phyloP scores from a whole-genome alignment of 441 rosid genomes.

The Omphalea diandra region DNA sequence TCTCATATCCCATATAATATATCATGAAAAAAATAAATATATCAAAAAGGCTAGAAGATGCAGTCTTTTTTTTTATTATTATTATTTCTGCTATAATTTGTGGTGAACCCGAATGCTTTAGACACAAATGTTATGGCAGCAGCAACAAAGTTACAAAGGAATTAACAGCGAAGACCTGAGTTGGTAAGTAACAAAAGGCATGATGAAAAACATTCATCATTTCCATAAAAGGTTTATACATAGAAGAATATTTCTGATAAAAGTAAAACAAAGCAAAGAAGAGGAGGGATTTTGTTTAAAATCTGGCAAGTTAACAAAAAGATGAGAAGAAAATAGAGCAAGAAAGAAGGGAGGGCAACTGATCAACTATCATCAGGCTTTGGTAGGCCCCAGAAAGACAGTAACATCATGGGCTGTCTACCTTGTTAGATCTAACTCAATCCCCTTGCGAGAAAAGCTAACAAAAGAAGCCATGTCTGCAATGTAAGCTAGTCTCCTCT shows the following conservation, averaged over 20 bases:
- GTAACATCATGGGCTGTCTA: constrained; percentile 24
- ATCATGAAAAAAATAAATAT: too few species aligned
- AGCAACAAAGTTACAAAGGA: too few species aligned
- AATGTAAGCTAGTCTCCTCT: constrained; percentile 19
- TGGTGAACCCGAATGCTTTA: too few species aligned
- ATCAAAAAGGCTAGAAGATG: too few species aligned
- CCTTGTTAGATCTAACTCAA: constrained; percentile 27
- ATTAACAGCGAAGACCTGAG: too few species aligned
- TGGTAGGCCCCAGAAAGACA: constrained; percentile 22
- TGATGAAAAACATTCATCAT: not conserved
- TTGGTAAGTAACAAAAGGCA: too few species aligned
- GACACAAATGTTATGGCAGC: too few species aligned
- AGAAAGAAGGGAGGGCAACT: constrained; percentile 13
- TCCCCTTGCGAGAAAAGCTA: constrained; percentile 29
- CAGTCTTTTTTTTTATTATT: too few species aligned
- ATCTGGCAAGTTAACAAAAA: not conserved
- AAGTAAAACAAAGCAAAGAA: not conserved
- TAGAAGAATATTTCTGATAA: constrained; percentile 17
- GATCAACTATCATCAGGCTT: constrained; percentile 23
- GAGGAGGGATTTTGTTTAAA: not conserved
- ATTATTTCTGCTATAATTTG: too few species aligned
- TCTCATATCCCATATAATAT: too few species aligned
- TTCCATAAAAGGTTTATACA: constrained; percentile 20
- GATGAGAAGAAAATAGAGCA: not conserved
- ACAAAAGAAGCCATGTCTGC: constrained; percentile 27